phyloP scores from a whole-genome alignment of 2,329 filamentous ascomycete species.

The Claviceps africana region DNA sequence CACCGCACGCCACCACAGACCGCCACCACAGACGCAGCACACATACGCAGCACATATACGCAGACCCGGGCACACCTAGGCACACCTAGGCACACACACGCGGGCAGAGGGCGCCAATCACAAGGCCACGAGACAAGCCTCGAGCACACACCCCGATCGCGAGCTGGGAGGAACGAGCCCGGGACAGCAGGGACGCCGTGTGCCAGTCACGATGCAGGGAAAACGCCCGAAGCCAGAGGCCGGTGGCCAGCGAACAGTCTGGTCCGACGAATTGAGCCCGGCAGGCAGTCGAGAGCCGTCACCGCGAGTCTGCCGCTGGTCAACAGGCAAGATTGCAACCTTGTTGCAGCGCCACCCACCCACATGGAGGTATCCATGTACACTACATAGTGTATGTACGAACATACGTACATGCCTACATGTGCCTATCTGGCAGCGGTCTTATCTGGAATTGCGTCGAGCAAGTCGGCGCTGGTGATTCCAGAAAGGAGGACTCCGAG shows the following conservation, averaged over 20 bases:
- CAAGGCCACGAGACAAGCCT: neutral
- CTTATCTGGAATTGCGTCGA: neutral
- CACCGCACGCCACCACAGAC: neutral
- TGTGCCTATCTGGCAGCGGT: neutral
- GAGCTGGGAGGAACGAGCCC: neutral
- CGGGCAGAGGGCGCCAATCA: conserved; percentile 5
- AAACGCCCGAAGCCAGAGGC: neutral
- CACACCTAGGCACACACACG: conserved; percentile 5
- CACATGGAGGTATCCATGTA: neutral
- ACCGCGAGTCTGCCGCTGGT: no score
- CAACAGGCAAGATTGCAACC: neutral
- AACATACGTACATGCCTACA: neutral
- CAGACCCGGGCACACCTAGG: no score
- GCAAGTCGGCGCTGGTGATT: neutral
- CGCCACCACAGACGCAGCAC: no score
- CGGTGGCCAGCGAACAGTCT: neutral
- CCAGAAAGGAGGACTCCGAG: conserved; percentile 7
- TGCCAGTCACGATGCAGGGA: neutral
- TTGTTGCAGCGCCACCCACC: neutral
- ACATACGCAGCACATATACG: neutral
- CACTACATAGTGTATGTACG: neutral
- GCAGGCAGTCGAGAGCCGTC: neutral
- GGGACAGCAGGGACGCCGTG: neutral
- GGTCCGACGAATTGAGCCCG: neutral
- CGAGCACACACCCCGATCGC: neutral